Evolutionary conservation across 164 flowering plant species (phyloP), one percentile per base, ranked within the genome.

Genomic region (Hamamelis virginiana): DNA sequence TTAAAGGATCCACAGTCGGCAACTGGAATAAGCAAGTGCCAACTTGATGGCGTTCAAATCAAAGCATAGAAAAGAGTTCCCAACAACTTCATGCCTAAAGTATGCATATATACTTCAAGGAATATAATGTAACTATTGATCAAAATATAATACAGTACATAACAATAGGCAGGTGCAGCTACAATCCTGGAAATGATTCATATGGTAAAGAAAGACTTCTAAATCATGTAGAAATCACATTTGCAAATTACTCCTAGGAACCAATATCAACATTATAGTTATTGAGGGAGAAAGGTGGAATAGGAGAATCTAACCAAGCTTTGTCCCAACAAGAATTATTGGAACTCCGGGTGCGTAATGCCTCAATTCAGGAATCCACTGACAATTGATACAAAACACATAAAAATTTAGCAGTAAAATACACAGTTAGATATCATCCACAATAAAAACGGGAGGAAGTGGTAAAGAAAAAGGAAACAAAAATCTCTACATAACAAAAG

Each of bases 341-440:
- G 91, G 91, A 43, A 87, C 86, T 27, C 91, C 91, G 53, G 91
- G 91, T 50, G 91, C 89, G 80, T 87, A 87, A 75, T 87, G 91
- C 80, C 80, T 83, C 78, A 85, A 67, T 69, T 87, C 91, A 69
- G 87, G 89, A 80, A 87, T 80, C 91, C 91, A 87, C 91, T 87
- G 78, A 50, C 59, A n/a, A 64, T 44, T 10, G 18, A 59, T 75
- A 62, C 14, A 38, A 25, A 68, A 65, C 8, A 66, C 12, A 28
- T 43, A 19, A 47, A 70, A 33, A 18, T 15, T 23, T 26, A 62
- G 74, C 70, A 73, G 72, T 9, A 56, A 5, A 59, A 52, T 10
- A 26, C 50, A n/a, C 5, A 53, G 14, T 55, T 18, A 64, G 41
- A 66, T 41, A 56, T 15, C 47, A 70, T 60, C 47, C 59, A 21